Evolutionary conservation across 1,139 yeast species (phyloP).

Genomic region (Fermentozyma sake): DNA sequence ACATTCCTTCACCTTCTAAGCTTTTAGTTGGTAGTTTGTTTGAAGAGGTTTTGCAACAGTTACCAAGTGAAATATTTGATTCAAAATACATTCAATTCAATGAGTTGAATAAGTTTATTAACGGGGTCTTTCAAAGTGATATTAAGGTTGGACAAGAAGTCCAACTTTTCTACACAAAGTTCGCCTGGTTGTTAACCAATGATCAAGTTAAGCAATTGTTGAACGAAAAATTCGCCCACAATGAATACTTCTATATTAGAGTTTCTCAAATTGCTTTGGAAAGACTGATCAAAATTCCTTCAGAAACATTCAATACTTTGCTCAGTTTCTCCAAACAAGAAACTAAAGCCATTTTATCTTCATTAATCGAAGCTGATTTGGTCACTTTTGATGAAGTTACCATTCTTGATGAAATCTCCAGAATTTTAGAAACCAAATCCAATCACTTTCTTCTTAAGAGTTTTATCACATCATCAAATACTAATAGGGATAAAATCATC

Average conservation of each 20-base stretch:
- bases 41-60: constrained; percentile 35
- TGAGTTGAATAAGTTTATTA: constrained; percentile 10
- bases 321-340: constrained; percentile 4
- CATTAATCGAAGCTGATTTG: constrained; percentile 17
- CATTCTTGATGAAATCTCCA: constrained; percentile 11
- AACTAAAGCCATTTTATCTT: constrained; percentile 6
- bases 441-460: constrained; percentile 21
- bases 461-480: constrained; percentile 12
- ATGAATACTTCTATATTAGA: not conserved
- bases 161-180: constrained; percentile 14
- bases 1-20: constrained; percentile 12
- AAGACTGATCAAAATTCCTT: constrained; percentile 5
- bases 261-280: constrained; percentile 6
- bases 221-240: no score
- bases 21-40: constrained; percentile 26
- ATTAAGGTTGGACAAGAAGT: constrained; percentile 2
- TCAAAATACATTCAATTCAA: constrained; percentile 7
- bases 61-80: constrained; percentile 11
- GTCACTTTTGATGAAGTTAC: constrained; percentile 18
- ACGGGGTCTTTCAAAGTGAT: constrained; percentile 8
- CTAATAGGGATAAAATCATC: constrained; percentile 8
- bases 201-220: constrained; percentile 11
- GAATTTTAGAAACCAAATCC: constrained; percentile 11
- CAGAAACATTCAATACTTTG: constrained; percentile 4
- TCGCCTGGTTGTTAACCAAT: constrained; percentile 22